Evolutionary conservation across 2,329 filamentous ascomycete genomes (phyloP).

Genomic region (Dothideomycetes sp.): DNA sequence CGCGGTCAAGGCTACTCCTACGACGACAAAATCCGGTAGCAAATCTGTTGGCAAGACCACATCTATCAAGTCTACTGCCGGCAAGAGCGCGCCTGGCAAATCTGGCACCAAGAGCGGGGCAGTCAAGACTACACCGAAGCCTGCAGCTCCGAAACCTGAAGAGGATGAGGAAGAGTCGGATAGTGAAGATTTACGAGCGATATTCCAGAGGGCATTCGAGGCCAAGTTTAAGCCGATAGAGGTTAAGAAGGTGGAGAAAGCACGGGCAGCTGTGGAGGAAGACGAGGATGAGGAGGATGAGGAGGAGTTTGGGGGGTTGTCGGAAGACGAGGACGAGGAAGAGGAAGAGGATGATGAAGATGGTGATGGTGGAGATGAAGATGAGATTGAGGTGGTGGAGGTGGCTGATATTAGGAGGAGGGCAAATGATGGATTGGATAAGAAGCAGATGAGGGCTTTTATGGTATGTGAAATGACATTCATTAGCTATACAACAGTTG

Average conservation of each 20-base stretch:
- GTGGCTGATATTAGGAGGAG: conserved; percentile 19
- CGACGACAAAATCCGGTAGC: too few species aligned
- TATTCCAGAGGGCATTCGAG: conserved; percentile 80
- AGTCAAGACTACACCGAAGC: background rate
- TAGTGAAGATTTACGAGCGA: conserved; percentile 52
- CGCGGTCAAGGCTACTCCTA: too few species aligned
- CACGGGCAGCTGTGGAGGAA: conserved; percentile 15
- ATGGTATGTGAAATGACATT: conserved; percentile 42
- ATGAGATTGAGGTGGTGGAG: conserved; percentile 33
- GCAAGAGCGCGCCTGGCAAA: conserved; percentile 11
- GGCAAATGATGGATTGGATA: conserved; percentile 21
- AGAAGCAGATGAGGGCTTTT: conserved; percentile 65
- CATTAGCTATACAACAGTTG: background rate
- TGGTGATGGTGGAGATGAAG: conserved; percentile 27
- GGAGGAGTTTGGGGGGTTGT: conserved; percentile 8
- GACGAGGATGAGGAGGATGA: conserved; percentile 17
- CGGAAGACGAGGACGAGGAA: conserved; percentile 15
- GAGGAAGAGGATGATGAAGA: conserved; percentile 29
- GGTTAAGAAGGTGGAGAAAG: conserved; percentile 13
- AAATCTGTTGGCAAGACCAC: too few species aligned
- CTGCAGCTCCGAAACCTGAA: background rate
- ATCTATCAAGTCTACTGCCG: too few species aligned
- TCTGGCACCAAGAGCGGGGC: conserved; percentile 3
- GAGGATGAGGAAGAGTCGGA: conserved; percentile 12
- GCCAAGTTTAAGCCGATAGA: conserved; percentile 70